Conservation (phyloP, 73 alveolate genomes). For the Tetrahymena thermophila region DNA sequence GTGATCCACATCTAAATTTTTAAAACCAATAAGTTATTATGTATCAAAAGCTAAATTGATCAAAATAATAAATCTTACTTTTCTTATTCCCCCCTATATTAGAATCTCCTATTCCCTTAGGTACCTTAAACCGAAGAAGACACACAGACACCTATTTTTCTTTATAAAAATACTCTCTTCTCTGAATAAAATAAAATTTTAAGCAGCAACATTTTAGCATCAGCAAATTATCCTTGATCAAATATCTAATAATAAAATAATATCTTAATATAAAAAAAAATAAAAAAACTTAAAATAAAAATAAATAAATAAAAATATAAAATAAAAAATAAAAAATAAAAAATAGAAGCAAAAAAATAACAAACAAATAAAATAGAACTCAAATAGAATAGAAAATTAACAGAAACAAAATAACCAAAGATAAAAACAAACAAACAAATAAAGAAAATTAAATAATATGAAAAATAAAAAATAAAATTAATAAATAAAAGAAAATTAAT, state of each 20-base stretch:
- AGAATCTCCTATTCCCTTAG: constrained; percentile 3
- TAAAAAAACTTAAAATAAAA: not conserved
- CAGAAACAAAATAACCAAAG: not conserved
- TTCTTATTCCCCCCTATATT: not conserved
- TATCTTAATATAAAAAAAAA: not conserved
- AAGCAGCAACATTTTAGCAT: not conserved
- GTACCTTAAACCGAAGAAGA: not conserved
- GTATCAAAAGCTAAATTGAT: not conserved
- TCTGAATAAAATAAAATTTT: not conserved
- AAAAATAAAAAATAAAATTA: no score
- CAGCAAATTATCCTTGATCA: not conserved
- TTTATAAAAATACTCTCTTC: not conserved
- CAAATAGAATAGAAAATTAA: not conserved
- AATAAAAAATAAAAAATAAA: not conserved
- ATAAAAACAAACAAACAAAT: no score
- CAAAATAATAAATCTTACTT: not conserved
- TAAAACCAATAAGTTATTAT: not conserved
- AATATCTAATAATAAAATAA: not conserved
- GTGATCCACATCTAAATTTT: not conserved
- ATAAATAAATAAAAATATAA: not conserved
- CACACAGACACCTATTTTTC: not conserved
- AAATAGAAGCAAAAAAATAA: not conserved
- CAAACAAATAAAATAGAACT: not conserved
- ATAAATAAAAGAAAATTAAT: no score
- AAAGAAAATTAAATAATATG: no score